phyloP scores from a whole-genome alignment of 2,329 filamentous ascomycete species.

The Cercospora citrullina region DNA sequence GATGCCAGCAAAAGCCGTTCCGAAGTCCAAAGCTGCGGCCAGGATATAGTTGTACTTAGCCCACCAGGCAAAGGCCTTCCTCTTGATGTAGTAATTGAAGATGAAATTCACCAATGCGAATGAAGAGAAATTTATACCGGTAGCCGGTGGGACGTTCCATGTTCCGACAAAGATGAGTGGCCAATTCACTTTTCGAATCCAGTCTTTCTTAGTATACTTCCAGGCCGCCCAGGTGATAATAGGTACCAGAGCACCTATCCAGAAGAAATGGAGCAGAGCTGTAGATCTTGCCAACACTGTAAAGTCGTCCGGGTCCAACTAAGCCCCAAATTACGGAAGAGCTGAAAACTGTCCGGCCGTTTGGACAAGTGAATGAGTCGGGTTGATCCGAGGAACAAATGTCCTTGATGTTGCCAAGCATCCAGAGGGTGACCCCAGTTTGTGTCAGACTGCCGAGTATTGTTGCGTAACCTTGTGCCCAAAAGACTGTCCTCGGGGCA shows the following conservation, averaged over 20 bases:
- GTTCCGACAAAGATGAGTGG: conserved; percentile 73
- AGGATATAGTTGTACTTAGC: conserved; percentile 43
- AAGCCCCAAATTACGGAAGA: conserved; percentile 46
- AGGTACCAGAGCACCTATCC: conserved; percentile 50
- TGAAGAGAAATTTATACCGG: conserved; percentile 77
- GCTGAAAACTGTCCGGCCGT: conserved; percentile 49
- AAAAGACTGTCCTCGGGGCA: conserved; percentile 48
- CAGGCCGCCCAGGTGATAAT: conserved; percentile 46
- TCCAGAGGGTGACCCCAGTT: conserved; percentile 51
- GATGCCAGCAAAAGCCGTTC: conserved; percentile 41
- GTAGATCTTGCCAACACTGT: conserved; percentile 51
- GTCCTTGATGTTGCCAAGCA: conserved; percentile 45
- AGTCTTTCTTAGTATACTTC: conserved; percentile 39
- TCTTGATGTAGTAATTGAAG: conserved; percentile 46
- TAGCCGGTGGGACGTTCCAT: conserved; percentile 64
- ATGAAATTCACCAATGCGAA: conserved; percentile 59
- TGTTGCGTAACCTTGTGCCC: conserved; percentile 47
- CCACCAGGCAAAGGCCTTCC: conserved; percentile 55
- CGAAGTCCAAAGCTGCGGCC: conserved; percentile 40
- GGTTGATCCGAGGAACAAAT: conserved; percentile 46
- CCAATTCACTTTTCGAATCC: conserved; percentile 32
- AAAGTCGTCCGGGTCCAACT: conserved; percentile 53
- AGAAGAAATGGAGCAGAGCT: conserved; percentile 54
- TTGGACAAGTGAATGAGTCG: conserved; percentile 51
- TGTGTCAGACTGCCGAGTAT: conserved; percentile 46